Evolutionary conservation across 805 yeast genomes (phyloP).

Genomic region (Yamadazyma scolyti): DNA sequence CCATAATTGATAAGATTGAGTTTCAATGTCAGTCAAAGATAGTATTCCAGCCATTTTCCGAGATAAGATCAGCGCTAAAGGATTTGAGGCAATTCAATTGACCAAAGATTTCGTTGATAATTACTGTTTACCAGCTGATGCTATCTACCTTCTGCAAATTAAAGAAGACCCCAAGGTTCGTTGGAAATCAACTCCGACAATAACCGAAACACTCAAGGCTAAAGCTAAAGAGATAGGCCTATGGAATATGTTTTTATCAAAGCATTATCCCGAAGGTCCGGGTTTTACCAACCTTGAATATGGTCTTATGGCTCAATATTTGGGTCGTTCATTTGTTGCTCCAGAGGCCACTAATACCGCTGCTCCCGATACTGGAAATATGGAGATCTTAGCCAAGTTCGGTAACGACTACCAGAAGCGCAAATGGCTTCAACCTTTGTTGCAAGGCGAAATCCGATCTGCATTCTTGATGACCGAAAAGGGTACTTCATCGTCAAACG

Average conservation of each 20-base stretch:
- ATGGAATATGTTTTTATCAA: constrained; percentile 58
- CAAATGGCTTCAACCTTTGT: constrained; percentile 49
- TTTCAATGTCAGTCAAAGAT: constrained; percentile 17
- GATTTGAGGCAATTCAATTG: constrained; percentile 35
- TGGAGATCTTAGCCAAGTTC: constrained; percentile 46
- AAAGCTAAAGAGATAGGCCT: constrained; percentile 52
- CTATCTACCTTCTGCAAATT: constrained; percentile 39
- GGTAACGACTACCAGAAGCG: constrained; percentile 35
- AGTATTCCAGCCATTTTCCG: constrained; percentile 40
- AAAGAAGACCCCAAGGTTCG: constrained; percentile 36
- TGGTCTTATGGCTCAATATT: constrained; percentile 60
- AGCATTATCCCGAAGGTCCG: constrained; percentile 48
- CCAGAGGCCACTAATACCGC: constrained; percentile 58
- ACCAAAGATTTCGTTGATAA: constrained; percentile 50
- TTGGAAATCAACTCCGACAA: constrained; percentile 46
- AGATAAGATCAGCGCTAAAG: constrained; percentile 32
- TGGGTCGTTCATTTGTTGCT: constrained; percentile 52
- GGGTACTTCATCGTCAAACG: constrained; percentile 59
- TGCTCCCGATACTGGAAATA: constrained; percentile 69
- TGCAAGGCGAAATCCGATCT: constrained; percentile 53
- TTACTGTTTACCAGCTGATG: constrained; percentile 56
- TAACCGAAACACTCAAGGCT: constrained; percentile 47
- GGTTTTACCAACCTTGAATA: constrained; percentile 61
- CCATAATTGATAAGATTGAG: too few relatives aligned
- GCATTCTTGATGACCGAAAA: constrained; percentile 66